Evolutionary conservation across 305 asterid genomes (phyloP).

Genomic region (Fraxinus dipetala): DNA sequence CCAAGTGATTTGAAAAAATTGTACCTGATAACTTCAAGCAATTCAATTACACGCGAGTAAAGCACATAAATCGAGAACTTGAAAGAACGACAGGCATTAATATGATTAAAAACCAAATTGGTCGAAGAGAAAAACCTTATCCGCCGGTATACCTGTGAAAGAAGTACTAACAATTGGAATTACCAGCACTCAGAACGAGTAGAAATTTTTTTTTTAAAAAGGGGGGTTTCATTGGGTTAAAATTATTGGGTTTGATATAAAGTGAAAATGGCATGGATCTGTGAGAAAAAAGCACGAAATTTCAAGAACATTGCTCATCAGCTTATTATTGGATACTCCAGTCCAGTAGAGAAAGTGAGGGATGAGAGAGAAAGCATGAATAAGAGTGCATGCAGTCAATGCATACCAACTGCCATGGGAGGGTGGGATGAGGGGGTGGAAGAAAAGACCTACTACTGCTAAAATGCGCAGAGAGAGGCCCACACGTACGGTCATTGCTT

Average conservation of each 20-base stretch:
- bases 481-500: constrained; percentile 34
- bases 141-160: background rate
- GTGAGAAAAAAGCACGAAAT: constrained; percentile 7
- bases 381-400: constrained; percentile 42
- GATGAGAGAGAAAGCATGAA: constrained; percentile 15
- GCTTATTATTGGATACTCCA: background rate
- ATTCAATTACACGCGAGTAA: background rate
- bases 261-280: background rate
- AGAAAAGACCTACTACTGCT: constrained; percentile 48
- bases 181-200: background rate
- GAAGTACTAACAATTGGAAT: background rate
- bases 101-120: background rate
- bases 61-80: background rate
- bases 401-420: constrained; percentile 58
- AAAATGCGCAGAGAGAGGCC: constrained; percentile 31
- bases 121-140: background rate
- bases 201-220: background rate
- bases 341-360: constrained; percentile 8
- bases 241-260: background rate
- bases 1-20: background rate
- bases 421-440: constrained; percentile 23
- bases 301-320: constrained; percentile 6
- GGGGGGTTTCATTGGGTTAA: background rate
- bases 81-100: background rate
- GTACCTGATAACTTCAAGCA: background rate